Evolutionary conservation across 768 basidiomycete species (phyloP).

Genomic region (Amanita thiersii): DNA sequence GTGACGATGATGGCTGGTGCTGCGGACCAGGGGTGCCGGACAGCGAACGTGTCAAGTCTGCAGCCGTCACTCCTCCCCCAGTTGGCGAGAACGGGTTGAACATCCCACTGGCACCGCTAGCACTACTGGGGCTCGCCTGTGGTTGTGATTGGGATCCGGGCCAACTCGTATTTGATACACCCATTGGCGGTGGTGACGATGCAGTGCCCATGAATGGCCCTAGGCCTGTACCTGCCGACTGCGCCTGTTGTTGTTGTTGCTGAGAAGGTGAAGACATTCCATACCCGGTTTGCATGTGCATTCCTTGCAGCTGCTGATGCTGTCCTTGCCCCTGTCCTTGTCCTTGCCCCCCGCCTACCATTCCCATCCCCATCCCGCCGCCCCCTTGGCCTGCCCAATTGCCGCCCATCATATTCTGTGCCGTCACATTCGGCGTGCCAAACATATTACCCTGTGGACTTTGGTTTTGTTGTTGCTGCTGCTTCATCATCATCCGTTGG

Average conservation of each 20-base stretch:
- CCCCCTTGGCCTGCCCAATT: constrained; percentile 19
- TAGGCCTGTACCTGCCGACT: constrained; percentile 9
- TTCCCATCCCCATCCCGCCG: constrained; percentile 8
- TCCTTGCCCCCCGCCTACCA: constrained; percentile 9
- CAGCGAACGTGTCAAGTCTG: constrained; percentile 38
- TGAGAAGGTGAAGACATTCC: constrained; percentile 8
- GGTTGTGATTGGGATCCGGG: constrained; percentile 2
- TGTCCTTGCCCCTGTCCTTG: constrained; percentile 21
- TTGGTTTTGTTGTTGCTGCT: constrained; percentile 30
- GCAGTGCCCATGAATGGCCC: constrained; percentile 6
- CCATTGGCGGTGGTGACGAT: constrained; percentile 6
- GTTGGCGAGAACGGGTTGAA: constrained; percentile 20
- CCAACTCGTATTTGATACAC: constrained; percentile 6
- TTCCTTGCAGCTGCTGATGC: constrained; percentile 17
- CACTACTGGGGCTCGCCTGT: neutral
- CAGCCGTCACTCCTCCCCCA: constrained; percentile 17
- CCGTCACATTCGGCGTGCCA: constrained; percentile 9
- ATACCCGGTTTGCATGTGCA: constrained; percentile 18
- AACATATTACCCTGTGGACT: constrained; percentile 6
- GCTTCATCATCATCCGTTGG: constrained; percentile 41
- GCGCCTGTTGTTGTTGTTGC: constrained; percentile 9
- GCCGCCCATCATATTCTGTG: constrained; percentile 26
- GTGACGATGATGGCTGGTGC: constrained; percentile 21
- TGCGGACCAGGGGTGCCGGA: constrained; percentile 41
- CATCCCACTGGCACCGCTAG: constrained; percentile 2